Base-by-base conservation (phyloP, 768 basidiomycete species). In the Boletus subparvulus region DNA sequence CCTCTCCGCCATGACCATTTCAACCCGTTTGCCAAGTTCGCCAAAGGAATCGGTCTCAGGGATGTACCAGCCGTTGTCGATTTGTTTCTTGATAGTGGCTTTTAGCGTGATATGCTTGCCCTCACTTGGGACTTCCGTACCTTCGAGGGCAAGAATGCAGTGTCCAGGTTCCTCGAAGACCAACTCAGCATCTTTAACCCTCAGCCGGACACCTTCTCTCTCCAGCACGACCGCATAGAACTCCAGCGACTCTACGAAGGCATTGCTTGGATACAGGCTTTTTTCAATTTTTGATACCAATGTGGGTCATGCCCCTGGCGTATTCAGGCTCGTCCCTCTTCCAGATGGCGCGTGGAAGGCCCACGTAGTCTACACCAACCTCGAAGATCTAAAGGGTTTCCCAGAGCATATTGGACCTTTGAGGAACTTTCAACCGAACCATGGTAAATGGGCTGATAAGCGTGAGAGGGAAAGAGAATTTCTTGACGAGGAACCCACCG, bases 81-180 rank as follows among this genome's bases (percentile, higher is more conserved):
- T 14, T 51, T 75, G 21, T 64, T 74, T 44, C 51, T 76, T 32
- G 67, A 70, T 21, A 67, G 65, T 44, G 74, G 74, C 6, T 80
- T 79, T 55, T 87, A 85, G 86, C 72, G 84, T 13, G 85, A 87
- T 59, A 73, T 80, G 50, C 77, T 85, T n/a, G 77, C 81, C 0
- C 74, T 87, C 52, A 86, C 85, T 17, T 86, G 83, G 83, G 77
- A 83, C 55, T 80, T 85, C 47, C 80, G 84, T 39, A 82, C 83
- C 9, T 81, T 87, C 62, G 75, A 79, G 59, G 76, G 80, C 13
- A 68, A 61, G 37, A 21, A 63, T 2, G 65, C 68, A 9, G 79
- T 87, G 40, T 64, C 54, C 4, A 63, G 66, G 26, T 79, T 85
- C 65, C 76, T 84, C 37, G n/a, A 58, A 6, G 80, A 80, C 47